Percentiles rank a stretch among this genome's conserved stretches.
These are phyloP conservation scores for Rhododendron mucronatum DNA, from an alignment of 148 eudicot species.

Conservation along the genomic window DNA sequence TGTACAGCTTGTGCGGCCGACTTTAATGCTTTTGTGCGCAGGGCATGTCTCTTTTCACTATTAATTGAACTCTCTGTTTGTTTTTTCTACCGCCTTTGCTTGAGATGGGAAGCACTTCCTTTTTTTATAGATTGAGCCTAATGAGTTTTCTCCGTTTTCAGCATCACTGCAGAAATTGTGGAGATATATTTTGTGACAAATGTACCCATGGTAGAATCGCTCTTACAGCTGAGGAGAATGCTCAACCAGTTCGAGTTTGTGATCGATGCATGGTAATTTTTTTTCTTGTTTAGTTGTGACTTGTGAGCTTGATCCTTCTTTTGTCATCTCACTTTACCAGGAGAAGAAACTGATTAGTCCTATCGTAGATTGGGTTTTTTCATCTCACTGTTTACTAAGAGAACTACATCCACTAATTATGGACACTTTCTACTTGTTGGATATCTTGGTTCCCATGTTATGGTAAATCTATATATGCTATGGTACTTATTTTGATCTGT, in stretches of 20 bases:
- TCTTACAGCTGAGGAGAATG: constrained; percentile 67
- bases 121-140: constrained; percentile 5
- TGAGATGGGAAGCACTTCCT: background rate
- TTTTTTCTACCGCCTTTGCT: constrained; percentile 7
- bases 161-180: constrained; percentile 90
- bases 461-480: background rate
- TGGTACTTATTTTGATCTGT: background rate
- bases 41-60: constrained; percentile 33
- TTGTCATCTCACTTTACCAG: background rate
- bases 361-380: background rate
- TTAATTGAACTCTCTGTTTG: background rate
- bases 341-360: background rate
- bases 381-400: background rate
- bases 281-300: background rate
- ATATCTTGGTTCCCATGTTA: background rate
- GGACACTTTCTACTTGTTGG: background rate
- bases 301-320: background rate
- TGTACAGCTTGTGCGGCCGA: constrained; percentile 75
- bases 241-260: constrained; percentile 76
- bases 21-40: constrained; percentile 71
- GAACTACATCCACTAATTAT: background rate
- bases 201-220: constrained; percentile 82
- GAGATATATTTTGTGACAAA: constrained; percentile 77
- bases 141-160: constrained; percentile 19
- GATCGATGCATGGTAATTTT: constrained; percentile 67